Evolutionary conservation across 2,329 filamentous ascomycete species (phyloP).

Genomic region (Phyllosticta paracitricarpa): DNA sequence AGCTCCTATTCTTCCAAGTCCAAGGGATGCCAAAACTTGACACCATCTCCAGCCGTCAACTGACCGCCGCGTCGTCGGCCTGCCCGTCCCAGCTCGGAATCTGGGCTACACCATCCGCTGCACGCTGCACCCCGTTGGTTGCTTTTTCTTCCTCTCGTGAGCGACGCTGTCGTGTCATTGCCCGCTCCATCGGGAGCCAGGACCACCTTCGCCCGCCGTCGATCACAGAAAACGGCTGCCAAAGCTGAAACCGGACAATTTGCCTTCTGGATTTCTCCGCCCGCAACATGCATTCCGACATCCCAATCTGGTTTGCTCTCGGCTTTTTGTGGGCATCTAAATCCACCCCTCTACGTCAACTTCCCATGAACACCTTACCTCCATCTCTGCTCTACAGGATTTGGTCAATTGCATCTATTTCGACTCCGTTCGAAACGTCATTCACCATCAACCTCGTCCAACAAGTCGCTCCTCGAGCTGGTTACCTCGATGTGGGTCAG

Average conservation of each 20-base stretch:
- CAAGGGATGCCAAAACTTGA: neutral
- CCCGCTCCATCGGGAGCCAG: neutral
- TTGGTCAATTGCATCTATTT: neutral
- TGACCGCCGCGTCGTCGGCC: neutral
- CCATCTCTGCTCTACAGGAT: neutral
- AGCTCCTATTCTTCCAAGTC: neutral
- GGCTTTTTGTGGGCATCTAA: neutral
- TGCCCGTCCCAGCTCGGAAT: neutral
- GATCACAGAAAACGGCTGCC: neutral
- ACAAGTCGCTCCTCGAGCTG: neutral
- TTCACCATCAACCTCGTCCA: neutral
- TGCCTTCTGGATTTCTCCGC: neutral
- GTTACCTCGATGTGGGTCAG: neutral
- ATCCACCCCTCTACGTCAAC: neutral
- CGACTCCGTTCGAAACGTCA: neutral
- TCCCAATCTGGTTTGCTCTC: neutral
- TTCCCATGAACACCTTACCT: neutral
- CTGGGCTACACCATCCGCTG: neutral
- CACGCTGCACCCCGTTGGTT: neutral
- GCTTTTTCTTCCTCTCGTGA: neutral
- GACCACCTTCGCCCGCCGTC: neutral
- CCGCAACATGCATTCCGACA: neutral
- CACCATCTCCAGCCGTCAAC: neutral
- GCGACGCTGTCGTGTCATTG: neutral
- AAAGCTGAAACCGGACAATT: neutral